Evolutionary conservation across 2,329 filamentous ascomycete species (phyloP).

Genomic region (Xylaria sp.): DNA sequence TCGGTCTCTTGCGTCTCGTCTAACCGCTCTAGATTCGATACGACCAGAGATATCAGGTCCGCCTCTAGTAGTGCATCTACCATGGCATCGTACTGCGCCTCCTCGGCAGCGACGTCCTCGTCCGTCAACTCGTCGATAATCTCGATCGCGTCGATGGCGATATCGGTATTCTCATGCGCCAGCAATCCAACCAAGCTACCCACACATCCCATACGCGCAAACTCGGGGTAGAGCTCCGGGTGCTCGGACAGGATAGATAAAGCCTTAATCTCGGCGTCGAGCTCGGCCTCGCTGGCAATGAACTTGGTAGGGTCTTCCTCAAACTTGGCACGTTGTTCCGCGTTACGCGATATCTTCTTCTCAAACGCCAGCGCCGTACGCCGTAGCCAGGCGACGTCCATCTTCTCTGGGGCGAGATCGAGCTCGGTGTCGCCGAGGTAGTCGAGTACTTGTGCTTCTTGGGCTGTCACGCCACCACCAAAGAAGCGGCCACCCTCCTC

Average conservation of each 20-base stretch:
- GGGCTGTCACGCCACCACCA: slow-evolving; percentile 77
- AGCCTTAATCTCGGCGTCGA: slow-evolving; percentile 82
- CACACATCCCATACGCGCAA: slow-evolving; percentile 29
- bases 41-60: slow-evolving; percentile 67
- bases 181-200: slow-evolving; percentile 70
- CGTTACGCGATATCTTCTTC: slow-evolving; percentile 84
- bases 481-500: slow-evolving; percentile 96
- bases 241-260: slow-evolving; percentile 85
- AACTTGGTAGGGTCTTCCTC: slow-evolving; percentile 30
- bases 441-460: slow-evolving; percentile 79
- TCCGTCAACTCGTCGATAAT: slow-evolving; percentile 88
- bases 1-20: slow-evolving; percentile 71
- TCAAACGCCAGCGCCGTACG: slow-evolving; percentile 79
- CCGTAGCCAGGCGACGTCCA: slow-evolving; percentile 78
- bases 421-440: slow-evolving; percentile 61
- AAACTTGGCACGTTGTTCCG: slow-evolving; percentile 66
- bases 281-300: slow-evolving; percentile 61
- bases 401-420: slow-evolving; percentile 57
- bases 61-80: slow-evolving; percentile 62
- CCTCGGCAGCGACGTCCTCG: slow-evolving; percentile 78
- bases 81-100: slow-evolving; percentile 73
- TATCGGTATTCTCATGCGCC: slow-evolving; percentile 94
- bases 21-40: slow-evolving; percentile 72
- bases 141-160: slow-evolving; percentile 86
- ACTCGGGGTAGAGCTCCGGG: slow-evolving; percentile 48